Percentiles rank a stretch among this genome's conserved stretches.
phyloP scores from a whole-genome alignment of 345 rosid genomes.

The Ricinus communis region DNA sequence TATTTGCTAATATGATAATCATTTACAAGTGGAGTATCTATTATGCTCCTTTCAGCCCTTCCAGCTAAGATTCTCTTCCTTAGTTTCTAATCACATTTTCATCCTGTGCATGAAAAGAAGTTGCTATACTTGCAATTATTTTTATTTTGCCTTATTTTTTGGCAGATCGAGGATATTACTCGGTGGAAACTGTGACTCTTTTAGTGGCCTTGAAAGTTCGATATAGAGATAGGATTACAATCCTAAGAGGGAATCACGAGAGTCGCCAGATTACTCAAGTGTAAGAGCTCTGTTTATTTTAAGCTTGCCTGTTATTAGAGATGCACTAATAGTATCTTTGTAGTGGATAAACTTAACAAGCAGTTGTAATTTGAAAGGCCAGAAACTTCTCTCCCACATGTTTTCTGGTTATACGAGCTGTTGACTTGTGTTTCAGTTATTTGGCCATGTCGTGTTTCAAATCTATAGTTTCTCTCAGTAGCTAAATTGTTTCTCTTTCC shows the following conservation, averaged over 20 bases:
- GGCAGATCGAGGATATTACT: conserved; percentile 41
- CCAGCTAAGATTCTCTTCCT: background rate
- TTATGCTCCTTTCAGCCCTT: background rate
- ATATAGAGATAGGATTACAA: conserved; percentile 38
- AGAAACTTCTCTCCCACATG: background rate
- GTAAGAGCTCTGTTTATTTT: conserved; percentile 23
- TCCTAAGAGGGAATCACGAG: conserved; percentile 39
- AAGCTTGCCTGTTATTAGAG: background rate
- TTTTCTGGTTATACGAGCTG: background rate
- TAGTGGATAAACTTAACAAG: background rate
- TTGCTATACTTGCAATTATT: background rate
- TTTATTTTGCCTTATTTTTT: background rate
- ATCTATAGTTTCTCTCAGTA: background rate
- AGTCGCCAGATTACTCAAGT: conserved; percentile 42
- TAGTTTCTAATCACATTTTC: background rate
- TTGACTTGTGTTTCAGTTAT: conserved; percentile 3
- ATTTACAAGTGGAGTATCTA: background rate
- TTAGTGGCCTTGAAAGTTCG: conserved; percentile 39
- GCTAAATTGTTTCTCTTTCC: conserved; percentile 6
- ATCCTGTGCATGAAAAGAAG: background rate
- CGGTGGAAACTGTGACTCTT: conserved; percentile 40
- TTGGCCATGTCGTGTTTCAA: background rate
- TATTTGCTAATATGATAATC: background rate
- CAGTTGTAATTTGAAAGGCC: background rate
- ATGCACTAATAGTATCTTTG: background rate